Conservation (phyloP, 1,284 basidiomycete species). For the Malassezia psittaci region DNA sequence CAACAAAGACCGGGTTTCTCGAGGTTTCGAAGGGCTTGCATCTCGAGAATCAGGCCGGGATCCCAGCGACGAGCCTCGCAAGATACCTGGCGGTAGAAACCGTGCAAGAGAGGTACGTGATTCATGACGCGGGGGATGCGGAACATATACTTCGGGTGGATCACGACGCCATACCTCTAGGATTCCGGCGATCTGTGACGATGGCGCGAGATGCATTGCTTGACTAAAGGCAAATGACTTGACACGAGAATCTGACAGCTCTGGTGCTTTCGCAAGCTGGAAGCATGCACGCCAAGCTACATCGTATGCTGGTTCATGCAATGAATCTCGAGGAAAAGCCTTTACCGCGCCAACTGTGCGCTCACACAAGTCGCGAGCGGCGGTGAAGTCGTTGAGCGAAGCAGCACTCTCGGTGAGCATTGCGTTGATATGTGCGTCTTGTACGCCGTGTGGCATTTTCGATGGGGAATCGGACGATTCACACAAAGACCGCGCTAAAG, state of each 20-base stretch:
- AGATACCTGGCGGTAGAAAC: constrained; percentile 1
- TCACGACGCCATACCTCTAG: background rate
- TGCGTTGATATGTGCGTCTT: constrained; percentile 9
- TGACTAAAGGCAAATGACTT: constrained; percentile 7
- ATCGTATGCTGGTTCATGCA: constrained; percentile 3
- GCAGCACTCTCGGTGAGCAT: constrained; percentile 15
- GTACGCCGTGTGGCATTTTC: background rate
- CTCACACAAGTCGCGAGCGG: constrained; percentile 9
- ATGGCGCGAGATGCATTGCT: constrained; percentile 13
- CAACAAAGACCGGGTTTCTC: constrained; percentile 6
- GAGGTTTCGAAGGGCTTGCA: background rate
- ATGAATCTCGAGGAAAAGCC: background rate
- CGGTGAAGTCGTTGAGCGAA: constrained; percentile 1
- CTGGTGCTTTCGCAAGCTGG: constrained; percentile 16
- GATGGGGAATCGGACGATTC: too few species aligned
- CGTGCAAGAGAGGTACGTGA: background rate
- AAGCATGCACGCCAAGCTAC: constrained; percentile 17
- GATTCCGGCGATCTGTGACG: constrained; percentile 7
- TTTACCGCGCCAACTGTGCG: background rate
- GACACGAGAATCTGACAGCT: background rate
- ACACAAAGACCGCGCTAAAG: background rate
- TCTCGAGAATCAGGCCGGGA: background rate
- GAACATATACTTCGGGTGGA: background rate
- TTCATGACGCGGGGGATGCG: background rate
- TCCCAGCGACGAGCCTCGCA: background rate